These are phyloP conservation scores for Tuber borchii DNA, from an alignment of 495 filamentous ascomycete genomes.

Conservation along the genomic window DNA sequence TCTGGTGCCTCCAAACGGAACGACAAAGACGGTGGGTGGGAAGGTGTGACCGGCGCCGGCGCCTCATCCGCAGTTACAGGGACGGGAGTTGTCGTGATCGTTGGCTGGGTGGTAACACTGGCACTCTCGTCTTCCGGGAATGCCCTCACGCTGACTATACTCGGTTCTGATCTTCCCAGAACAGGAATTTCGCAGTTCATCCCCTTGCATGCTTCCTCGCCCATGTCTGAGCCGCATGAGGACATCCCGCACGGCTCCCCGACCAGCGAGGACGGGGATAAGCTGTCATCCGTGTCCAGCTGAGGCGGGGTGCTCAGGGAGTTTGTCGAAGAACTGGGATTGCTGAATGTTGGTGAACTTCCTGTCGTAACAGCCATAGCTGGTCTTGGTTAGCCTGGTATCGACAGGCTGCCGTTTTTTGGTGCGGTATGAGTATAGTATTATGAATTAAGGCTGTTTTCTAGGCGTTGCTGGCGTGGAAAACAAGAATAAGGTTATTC, in stretches of 20 bases:
- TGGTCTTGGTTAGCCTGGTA: background rate
- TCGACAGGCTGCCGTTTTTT: background rate
- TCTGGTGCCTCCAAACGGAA: constrained; percentile 28
- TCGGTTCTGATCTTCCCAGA: background rate
- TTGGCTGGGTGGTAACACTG: constrained; percentile 2
- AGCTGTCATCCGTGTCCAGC: background rate
- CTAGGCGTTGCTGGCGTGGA: background rate
- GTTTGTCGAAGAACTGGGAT: background rate
- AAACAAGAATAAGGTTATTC: background rate
- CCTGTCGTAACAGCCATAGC: background rate
- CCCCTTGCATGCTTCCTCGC: background rate
- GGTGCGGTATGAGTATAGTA: background rate
- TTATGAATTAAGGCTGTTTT: background rate
- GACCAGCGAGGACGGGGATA: background rate
- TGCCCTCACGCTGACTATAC: background rate
- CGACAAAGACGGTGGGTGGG: constrained; percentile 30
- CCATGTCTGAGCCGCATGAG: background rate
- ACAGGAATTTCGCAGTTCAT: background rate
- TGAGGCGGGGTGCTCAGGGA: background rate
- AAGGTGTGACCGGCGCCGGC: constrained; percentile 42
- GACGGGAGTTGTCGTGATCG: background rate
- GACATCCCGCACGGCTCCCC: constrained; percentile 1
- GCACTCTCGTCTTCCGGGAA: background rate
- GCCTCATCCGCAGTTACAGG: constrained; percentile 47
- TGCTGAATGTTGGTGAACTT: background rate